Conservation (phyloP, 2,329 filamentous ascomycete species). For the Hysterium pulicare region DNA sequence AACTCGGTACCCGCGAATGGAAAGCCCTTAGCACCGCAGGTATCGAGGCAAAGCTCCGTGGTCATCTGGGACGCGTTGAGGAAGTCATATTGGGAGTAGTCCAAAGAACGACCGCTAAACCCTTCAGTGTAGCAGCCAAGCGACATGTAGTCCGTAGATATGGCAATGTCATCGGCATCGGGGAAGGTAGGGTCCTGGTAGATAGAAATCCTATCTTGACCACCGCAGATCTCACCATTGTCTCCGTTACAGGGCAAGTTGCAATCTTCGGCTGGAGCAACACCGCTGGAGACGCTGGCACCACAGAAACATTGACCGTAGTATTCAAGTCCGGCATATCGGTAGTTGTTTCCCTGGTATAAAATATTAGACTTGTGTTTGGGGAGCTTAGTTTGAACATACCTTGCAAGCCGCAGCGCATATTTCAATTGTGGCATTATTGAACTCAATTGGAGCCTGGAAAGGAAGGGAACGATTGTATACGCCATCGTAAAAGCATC, state of each 20-base stretch:
- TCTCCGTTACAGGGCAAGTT: conserved; percentile 19
- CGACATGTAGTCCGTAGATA: conserved; percentile 20
- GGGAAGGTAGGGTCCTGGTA: conserved; percentile 37
- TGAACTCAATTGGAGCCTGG: conserved; percentile 18
- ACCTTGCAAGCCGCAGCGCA: conserved; percentile 38
- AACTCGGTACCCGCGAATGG: conserved; percentile 37
- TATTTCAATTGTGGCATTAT: conserved; percentile 34
- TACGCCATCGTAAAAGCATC: conserved; percentile 29
- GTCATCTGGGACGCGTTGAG: conserved; percentile 33
- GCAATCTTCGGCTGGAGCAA: conserved; percentile 14
- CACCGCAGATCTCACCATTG: conserved; percentile 11
- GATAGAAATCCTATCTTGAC: conserved; percentile 23
- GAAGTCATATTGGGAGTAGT: conserved; percentile 23
- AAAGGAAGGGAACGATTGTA: conserved; percentile 26
- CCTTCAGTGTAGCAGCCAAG: conserved; percentile 43
- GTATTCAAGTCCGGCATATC: conserved; percentile 25
- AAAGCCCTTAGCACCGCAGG: conserved; percentile 38
- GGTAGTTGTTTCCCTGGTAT: conserved; percentile 26
- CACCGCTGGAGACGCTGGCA: conserved; percentile 9
- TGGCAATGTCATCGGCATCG: conserved; percentile 17
- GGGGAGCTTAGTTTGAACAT: too few relatives aligned
- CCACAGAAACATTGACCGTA: conserved; percentile 21
- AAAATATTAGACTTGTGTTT: too few relatives aligned
- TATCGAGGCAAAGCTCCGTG: conserved; percentile 36
- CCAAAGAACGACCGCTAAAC: conserved; percentile 22